Conservation (phyloP, 1,284 basidiomycete species). For the Puccinia polysora region DNA sequence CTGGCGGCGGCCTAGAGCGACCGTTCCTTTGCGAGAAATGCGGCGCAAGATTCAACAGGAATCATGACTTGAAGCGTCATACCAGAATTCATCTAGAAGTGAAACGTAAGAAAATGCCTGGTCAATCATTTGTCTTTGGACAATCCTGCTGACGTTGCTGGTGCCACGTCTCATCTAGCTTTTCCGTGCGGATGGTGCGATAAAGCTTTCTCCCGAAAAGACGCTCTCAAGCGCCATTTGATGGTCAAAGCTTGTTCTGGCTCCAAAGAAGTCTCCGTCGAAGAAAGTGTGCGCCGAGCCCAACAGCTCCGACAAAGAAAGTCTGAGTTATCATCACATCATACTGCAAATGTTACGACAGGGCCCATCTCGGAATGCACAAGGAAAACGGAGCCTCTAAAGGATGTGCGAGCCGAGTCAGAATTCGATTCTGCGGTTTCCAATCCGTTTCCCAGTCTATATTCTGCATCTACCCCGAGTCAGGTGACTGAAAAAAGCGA, state of each 20-base stretch:
- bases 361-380: neutral
- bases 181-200: constrained; percentile 60
- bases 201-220: constrained; percentile 67
- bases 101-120: too few relatives aligned
- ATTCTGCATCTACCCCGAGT: neutral
- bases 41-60: too few relatives aligned
- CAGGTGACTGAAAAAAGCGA: neutral
- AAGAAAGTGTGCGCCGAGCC: constrained; percentile 34
- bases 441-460: neutral
- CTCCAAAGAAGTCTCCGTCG: constrained; percentile 20
- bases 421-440: neutral
- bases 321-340: neutral
- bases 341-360: neutral
- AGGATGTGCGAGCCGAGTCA: neutral
- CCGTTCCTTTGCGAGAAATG: too few relatives aligned
- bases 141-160: too few relatives aligned
- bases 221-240: constrained; percentile 65
- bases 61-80: too few relatives aligned
- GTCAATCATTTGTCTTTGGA: too few relatives aligned
- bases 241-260: constrained; percentile 54
- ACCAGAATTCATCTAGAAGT: too few relatives aligned
- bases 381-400: neutral
- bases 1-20: too few relatives aligned
- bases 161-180: too few relatives aligned
- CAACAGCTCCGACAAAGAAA: constrained; percentile 5